A percentile compares a stretch with the other conserved stretches of the same genome.
Evolutionary conservation across 2,329 filamentous ascomycete genomes (phyloP).

Genomic region (Sporothrix dimorphospora): DNA sequence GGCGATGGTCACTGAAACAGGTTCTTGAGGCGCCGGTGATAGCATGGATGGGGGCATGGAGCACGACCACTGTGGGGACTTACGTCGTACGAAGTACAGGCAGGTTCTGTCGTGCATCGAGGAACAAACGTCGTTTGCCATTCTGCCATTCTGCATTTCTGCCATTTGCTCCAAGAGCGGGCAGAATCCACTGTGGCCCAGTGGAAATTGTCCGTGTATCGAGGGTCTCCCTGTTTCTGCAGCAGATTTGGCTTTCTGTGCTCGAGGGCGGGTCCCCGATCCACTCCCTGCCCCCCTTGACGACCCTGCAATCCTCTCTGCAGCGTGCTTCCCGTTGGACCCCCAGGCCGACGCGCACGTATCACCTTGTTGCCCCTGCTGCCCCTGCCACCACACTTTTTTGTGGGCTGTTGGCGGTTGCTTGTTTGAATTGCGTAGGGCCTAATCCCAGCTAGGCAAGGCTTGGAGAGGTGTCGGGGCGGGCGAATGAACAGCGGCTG

Average conservation of each 20-base stretch:
- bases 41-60: background rate
- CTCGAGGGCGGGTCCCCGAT: background rate
- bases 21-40: background rate
- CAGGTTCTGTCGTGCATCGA: background rate
- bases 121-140: background rate
- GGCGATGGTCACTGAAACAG: background rate
- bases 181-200: background rate
- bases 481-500: conserved; percentile 18
- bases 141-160: background rate
- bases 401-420: conserved; percentile 1
- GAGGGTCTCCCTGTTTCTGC: conserved; percentile 10
- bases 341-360: conserved; percentile 22
- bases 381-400: conserved; percentile 17
- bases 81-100: no score
- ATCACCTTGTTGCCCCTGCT: conserved; percentile 19
- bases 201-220: conserved; percentile 1
- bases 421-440: conserved; percentile 12
- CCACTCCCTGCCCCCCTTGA: background rate
- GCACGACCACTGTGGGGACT: background rate
- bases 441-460: conserved; percentile 21
- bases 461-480: background rate
- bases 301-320: conserved; percentile 2
- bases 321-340: conserved; percentile 22
- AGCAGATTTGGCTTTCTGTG: conserved; percentile 2
- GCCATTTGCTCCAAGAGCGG: background rate